Evolutionary conservation across 2,329 filamentous ascomycete species (phyloP), one percentile per base, ranked within the genome.

Genomic region (Xylariaceae sp.): DNA sequence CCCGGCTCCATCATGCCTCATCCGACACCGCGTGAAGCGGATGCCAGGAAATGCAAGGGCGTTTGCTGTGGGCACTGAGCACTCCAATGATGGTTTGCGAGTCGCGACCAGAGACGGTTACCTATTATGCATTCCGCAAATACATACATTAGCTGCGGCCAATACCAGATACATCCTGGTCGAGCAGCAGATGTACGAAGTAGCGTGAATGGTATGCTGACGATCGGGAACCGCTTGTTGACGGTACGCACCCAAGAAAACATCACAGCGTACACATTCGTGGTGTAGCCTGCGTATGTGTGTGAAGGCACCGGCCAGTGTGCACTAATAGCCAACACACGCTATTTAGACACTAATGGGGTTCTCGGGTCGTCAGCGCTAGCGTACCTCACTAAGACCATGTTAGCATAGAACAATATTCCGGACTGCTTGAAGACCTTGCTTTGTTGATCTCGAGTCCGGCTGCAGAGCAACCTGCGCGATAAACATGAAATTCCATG

Each of bases 1-100:
- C 15, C 57, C 59, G 54, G 53, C 56, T 49, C 61, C 55, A 30
- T n/a, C 35, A 39, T 61, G 58, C 59, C 59, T 56, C 54, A 57
- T 59, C 59, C 61, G 55, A 50, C 52, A 51, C 52, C 52, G 61
- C 59, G 49, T 55, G 57, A 57, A n/a, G 57, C 57, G 59, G 59
- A 52, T 54, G 52, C 18, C 48, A 37, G 50, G 37, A 51, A 51
- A 51, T 49, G 55, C 35, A 47, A 39, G 37, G 18, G 44, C 39
- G 51, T 51, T 53, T 57, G 61, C 41, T 45, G 41, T 45, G 41
- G 41, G 13, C 41, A 45, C 41, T n/a, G 13, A 45, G 23, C 34
- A 11, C 23, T 53, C 15, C 48, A 30, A 62, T 58, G 55, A 41
- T 35, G 37, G 51, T 55, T 52, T 45, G 49, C 47, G 51, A 37